Conservation (phyloP, 169 alveolate genomes). For the Cryptosporidium sp. region DNA sequence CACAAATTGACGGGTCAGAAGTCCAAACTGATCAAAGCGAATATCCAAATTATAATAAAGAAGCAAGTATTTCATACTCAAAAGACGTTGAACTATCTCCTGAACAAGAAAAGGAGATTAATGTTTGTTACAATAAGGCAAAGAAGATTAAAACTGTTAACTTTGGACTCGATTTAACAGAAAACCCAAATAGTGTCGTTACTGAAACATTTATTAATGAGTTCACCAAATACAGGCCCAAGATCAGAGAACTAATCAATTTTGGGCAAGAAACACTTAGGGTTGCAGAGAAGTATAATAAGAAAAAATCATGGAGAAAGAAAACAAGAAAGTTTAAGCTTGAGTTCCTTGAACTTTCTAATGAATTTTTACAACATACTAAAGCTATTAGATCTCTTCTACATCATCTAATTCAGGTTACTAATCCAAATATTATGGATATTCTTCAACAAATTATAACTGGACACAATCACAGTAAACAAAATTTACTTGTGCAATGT, state of each 20-base stretch:
- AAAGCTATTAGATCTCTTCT: slow-evolving; percentile 43
- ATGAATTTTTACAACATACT: slow-evolving; percentile 28
- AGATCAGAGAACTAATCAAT: slow-evolving; percentile 24
- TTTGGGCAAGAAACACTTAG: slow-evolving; percentile 51
- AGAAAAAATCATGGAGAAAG: slow-evolving; percentile 63
- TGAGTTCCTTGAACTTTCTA: slow-evolving; percentile 27
- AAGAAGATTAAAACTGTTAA: slow-evolving; percentile 45
- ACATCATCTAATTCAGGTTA: slow-evolving; percentile 16
- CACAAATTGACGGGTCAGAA: not conserved
- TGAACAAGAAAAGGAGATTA: slow-evolving; percentile 47
- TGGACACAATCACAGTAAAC: slow-evolving; percentile 26
- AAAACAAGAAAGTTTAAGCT: slow-evolving; percentile 45
- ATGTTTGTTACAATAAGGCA: slow-evolving; percentile 30
- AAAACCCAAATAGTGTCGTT: slow-evolving; percentile 8
- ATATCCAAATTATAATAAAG: not conserved
- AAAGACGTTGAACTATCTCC: slow-evolving; percentile 49
- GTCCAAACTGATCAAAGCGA: not conserved
- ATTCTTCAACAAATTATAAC: slow-evolving; percentile 29
- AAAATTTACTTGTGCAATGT: slow-evolving; percentile 22
- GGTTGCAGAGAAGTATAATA: slow-evolving; percentile 52
- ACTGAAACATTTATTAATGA: slow-evolving; percentile 25
- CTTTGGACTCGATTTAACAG: slow-evolving; percentile 50
- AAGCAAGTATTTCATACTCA: slow-evolving; percentile 19
- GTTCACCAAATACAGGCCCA: slow-evolving; percentile 10
- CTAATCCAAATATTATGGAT: slow-evolving; percentile 15